A percentile compares a stretch with the other conserved stretches of the same genome.
These are phyloP conservation scores for Metarhizium sp. DNA, from an alignment of 2,329 filamentous ascomycete species.

Conservation along the genomic window DNA sequence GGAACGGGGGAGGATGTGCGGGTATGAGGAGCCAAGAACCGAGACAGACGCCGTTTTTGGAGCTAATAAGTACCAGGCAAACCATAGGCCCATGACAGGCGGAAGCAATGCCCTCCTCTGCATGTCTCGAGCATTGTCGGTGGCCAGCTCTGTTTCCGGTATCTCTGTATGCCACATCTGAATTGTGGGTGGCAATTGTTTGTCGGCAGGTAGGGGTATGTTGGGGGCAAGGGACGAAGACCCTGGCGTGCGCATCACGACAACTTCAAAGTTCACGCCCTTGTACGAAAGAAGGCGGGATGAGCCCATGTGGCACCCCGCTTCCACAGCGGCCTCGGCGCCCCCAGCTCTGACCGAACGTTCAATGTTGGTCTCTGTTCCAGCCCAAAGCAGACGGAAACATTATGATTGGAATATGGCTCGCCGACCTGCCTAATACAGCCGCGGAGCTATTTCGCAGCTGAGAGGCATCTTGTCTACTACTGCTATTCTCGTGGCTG, in stretches of 20 bases:
- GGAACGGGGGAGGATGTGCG: background rate
- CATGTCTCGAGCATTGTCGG: background rate
- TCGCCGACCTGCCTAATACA: background rate
- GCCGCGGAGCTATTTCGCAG: background rate
- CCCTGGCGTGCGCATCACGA: background rate
- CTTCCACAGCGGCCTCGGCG: slow-evolving; percentile 19
- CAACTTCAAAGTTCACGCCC: background rate
- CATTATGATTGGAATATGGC: background rate
- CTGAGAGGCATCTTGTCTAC: background rate
- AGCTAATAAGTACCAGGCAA: background rate
- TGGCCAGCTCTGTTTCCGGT: background rate
- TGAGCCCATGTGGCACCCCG: background rate
- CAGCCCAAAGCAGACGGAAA: background rate
- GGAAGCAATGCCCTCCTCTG: background rate
- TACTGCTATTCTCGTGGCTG: background rate
- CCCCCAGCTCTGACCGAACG: slow-evolving; percentile 16
- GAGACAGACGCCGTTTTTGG: background rate
- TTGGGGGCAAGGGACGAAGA: background rate
- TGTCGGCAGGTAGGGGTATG: background rate
- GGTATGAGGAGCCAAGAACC: background rate
- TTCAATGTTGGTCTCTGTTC: background rate
- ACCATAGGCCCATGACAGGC: background rate
- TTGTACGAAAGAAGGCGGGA: background rate
- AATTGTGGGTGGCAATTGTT: background rate
- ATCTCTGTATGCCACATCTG: background rate